A percentile compares a stretch with the other conserved stretches of the same genome.
Evolutionary conservation across 2,329 filamentous ascomycete species (phyloP).

Genomic region (Leptographium flavum): DNA sequence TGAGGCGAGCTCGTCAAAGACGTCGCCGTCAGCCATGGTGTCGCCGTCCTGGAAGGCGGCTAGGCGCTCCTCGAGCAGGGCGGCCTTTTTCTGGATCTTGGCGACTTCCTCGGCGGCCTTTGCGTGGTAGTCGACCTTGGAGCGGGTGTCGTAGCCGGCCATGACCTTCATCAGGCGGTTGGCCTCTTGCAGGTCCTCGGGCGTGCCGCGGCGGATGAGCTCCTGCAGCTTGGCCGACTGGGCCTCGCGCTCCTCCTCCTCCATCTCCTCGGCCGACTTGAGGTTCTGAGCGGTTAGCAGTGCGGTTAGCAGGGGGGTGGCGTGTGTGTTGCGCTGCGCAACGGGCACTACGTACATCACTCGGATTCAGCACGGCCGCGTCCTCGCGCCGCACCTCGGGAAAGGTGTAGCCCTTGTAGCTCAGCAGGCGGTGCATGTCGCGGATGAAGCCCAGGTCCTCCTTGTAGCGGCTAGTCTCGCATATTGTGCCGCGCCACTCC

Average conservation of each 20-base stretch:
- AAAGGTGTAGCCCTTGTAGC: slow-evolving; percentile 95
- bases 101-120: slow-evolving; percentile 92
- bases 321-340: too few relatives aligned
- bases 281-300: slow-evolving; percentile 51
- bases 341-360: slow-evolving; percentile 56
- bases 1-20: slow-evolving; percentile 72
- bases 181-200: slow-evolving; percentile 89
- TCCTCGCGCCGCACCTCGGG: slow-evolving; percentile 86
- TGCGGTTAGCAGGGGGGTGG: too few relatives aligned
- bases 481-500: slow-evolving; percentile 97
- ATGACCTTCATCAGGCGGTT: slow-evolving; percentile 96
- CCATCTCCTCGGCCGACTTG: slow-evolving; percentile 96
- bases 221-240: slow-evolving; percentile 98
- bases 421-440: slow-evolving; percentile 91
- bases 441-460: slow-evolving; percentile 91
- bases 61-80: slow-evolving; percentile 81
- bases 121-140: slow-evolving; percentile 94
- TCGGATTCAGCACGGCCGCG: slow-evolving; percentile 90
- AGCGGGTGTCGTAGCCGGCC: slow-evolving; percentile 89
- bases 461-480: slow-evolving; percentile 93
- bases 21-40: slow-evolving; percentile 52
- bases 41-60: slow-evolving; percentile 74
- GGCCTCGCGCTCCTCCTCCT: slow-evolving; percentile 85
- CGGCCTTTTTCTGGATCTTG: slow-evolving; percentile 92
- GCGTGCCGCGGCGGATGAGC: slow-evolving; percentile 79